Percentiles rank a stretch among this genome's conserved stretches.
Conservation (phyloP, 352 stramenopile species). For the Blastocystis hominis region DNA sequence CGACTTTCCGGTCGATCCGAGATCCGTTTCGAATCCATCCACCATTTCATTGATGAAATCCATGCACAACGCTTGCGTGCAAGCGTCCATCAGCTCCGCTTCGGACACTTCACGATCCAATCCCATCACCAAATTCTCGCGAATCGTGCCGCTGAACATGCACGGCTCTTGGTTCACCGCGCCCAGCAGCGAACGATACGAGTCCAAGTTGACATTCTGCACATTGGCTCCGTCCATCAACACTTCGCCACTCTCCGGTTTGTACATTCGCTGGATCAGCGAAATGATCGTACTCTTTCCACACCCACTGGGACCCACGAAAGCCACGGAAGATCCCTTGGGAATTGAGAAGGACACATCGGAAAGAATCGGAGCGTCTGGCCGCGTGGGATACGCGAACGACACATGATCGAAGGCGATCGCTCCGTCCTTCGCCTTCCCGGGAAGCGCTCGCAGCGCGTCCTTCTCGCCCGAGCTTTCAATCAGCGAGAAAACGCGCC, state of each 20-base stretch:
- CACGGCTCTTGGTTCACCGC: slow-evolving; percentile 79
- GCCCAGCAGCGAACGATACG: slow-evolving; percentile 67
- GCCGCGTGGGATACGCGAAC: slow-evolving; percentile 79
- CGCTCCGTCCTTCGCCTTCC: slow-evolving; percentile 22
- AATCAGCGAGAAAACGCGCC: not conserved
- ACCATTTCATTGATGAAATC: slow-evolving; percentile 62
- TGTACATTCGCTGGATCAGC: slow-evolving; percentile 68
- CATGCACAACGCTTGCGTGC: slow-evolving; percentile 62
- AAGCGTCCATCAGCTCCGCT: slow-evolving; percentile 69
- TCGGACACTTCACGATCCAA: slow-evolving; percentile 67
- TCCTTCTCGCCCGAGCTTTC: slow-evolving; percentile 10
- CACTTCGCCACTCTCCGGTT: slow-evolving; percentile 19
- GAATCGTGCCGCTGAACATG: slow-evolving; percentile 73
- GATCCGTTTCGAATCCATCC: slow-evolving; percentile 67
- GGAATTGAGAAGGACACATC: slow-evolving; percentile 68
- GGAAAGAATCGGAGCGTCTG: slow-evolving; percentile 69
- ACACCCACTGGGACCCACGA: slow-evolving; percentile 74
- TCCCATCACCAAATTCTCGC: slow-evolving; percentile 72
- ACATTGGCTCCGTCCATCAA: not conserved
- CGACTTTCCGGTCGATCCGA: slow-evolving; percentile 71
- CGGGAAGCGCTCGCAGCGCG: not conserved
- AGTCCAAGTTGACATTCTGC: slow-evolving; percentile 60
- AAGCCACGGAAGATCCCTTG: slow-evolving; percentile 70
- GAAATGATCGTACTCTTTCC: slow-evolving; percentile 75
- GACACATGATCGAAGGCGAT: slow-evolving; percentile 76